Conservation (phyloP, 2,329 filamentous ascomycete genomes). For the Rhinocladiella similis region DNA sequence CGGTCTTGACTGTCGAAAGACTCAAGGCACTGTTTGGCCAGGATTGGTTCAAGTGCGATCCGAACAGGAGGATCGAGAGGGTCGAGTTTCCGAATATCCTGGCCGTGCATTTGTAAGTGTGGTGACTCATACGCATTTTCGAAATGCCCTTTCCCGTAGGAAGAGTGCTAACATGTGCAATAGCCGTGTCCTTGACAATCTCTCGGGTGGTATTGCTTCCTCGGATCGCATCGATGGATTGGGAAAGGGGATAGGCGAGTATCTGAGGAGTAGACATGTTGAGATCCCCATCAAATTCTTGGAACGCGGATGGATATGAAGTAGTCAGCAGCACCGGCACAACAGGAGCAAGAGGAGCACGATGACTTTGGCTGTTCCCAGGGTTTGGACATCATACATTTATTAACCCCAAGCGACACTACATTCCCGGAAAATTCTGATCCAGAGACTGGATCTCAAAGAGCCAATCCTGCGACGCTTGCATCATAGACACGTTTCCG, state of each 20-base stretch:
- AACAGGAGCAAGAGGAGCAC: background rate
- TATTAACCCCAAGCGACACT: no score
- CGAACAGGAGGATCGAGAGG: conserved; percentile 6
- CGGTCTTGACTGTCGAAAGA: conserved; percentile 39
- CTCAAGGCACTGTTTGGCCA: conserved; percentile 29
- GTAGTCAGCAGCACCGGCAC: no score
- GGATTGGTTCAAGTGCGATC: conserved; percentile 8
- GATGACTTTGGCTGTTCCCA: background rate
- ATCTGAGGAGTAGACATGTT: conserved; percentile 7
- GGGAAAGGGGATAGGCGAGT: conserved; percentile 18
- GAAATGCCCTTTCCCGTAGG: no score
- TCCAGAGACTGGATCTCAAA: conserved; percentile 8
- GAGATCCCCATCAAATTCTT: conserved; percentile 15
- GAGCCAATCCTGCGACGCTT: conserved; percentile 18
- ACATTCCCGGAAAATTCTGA: background rate
- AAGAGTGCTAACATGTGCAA: background rate
- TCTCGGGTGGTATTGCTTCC: conserved; percentile 10
- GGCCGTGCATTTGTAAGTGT: conserved; percentile 21
- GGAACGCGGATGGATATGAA: conserved; percentile 7
- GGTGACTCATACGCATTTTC: no score
- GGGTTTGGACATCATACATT: background rate
- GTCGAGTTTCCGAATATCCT: conserved; percentile 11
- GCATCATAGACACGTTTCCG: conserved; percentile 22
- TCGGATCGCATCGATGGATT: conserved; percentile 14
- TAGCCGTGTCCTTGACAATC: conserved; percentile 16